Evolutionary conservation across 1,284 basidiomycete species (phyloP).

Genomic region (Xerocomus minutiporus): DNA sequence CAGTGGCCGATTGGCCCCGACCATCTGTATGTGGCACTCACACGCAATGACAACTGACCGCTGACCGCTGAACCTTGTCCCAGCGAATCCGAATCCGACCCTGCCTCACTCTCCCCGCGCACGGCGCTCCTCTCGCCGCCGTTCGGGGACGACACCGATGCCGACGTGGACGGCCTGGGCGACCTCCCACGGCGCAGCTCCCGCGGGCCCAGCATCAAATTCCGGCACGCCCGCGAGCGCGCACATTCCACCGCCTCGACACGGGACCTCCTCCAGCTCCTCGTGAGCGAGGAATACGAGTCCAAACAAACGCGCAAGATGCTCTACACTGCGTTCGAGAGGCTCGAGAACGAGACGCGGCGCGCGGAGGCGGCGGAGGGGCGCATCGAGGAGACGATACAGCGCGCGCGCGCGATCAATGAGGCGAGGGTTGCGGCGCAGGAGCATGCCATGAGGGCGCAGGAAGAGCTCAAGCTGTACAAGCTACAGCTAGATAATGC

Average conservation of each 20-base stretch:
- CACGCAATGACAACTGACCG: background rate
- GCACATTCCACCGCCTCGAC: slow-evolving; percentile 31
- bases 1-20: slow-evolving; percentile 17
- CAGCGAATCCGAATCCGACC: slow-evolving; percentile 26
- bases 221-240: slow-evolving; percentile 34
- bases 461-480: slow-evolving; percentile 55
- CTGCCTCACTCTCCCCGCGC: slow-evolving; percentile 27
- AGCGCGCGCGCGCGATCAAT: slow-evolving; percentile 49
- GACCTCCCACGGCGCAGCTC: slow-evolving; percentile 7
- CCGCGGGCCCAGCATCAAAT: slow-evolving; percentile 29
- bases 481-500: slow-evolving; percentile 61
- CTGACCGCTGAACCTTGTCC: background rate
- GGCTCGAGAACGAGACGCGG: slow-evolving; percentile 48
- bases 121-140: slow-evolving; percentile 27
- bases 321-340: slow-evolving; percentile 48
- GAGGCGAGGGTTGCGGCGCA: slow-evolving; percentile 49
- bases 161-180: background rate
- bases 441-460: slow-evolving; percentile 46
- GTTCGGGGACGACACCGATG: slow-evolving; percentile 11
- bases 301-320: slow-evolving; percentile 47
- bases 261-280: slow-evolving; percentile 45
- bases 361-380: slow-evolving; percentile 52
- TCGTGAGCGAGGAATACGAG: slow-evolving; percentile 56
- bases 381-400: slow-evolving; percentile 44
- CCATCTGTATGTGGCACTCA: slow-evolving; percentile 17